Conservation (phyloP, 2,329 filamentous ascomycete genomes). For the Beauveria pseudobassiana region DNA sequence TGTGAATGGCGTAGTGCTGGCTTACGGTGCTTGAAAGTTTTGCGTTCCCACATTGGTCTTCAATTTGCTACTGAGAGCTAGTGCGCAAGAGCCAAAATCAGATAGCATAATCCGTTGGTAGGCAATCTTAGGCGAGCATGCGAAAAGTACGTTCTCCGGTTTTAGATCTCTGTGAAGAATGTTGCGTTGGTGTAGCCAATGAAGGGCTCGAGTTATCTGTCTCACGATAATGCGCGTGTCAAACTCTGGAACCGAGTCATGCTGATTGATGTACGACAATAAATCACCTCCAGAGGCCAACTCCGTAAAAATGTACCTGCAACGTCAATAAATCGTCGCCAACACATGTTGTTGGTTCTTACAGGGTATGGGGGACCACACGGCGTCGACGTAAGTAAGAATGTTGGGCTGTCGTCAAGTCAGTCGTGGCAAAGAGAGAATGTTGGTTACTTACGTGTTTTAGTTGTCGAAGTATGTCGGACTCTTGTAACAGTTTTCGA, state of each 20-base stretch:
- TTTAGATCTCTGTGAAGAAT: constrained; percentile 48
- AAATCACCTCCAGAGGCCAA: constrained; percentile 49
- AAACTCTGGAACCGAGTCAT: constrained; percentile 29
- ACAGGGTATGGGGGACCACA: constrained; percentile 42
- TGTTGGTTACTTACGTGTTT: constrained; percentile 39
- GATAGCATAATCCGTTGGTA: constrained; percentile 41
- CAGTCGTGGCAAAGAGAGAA: background rate
- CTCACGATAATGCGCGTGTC: constrained; percentile 38
- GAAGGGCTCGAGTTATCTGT: constrained; percentile 39
- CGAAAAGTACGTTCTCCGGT: constrained; percentile 45
- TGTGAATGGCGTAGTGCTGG: background rate
- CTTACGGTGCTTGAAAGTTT: constrained; percentile 44
- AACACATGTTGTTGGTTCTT: constrained; percentile 15
- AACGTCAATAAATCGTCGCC: background rate
- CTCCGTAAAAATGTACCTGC: constrained; percentile 49
- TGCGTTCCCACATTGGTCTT: constrained; percentile 37
- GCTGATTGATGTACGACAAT: constrained; percentile 38
- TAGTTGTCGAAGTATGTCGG: constrained; percentile 44
- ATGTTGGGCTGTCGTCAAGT: constrained; percentile 42
- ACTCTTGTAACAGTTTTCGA: constrained; percentile 38
- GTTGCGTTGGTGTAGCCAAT: constrained; percentile 41
- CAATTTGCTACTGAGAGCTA: constrained; percentile 34
- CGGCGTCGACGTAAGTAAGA: constrained; percentile 42
- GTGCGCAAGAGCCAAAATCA: constrained; percentile 44
- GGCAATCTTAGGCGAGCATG: constrained; percentile 33